Percentiles rank a stretch among this genome's conserved stretches.
Conservation (phyloP, 148 eudicot species). For the Heliosperma pusillum region DNA sequence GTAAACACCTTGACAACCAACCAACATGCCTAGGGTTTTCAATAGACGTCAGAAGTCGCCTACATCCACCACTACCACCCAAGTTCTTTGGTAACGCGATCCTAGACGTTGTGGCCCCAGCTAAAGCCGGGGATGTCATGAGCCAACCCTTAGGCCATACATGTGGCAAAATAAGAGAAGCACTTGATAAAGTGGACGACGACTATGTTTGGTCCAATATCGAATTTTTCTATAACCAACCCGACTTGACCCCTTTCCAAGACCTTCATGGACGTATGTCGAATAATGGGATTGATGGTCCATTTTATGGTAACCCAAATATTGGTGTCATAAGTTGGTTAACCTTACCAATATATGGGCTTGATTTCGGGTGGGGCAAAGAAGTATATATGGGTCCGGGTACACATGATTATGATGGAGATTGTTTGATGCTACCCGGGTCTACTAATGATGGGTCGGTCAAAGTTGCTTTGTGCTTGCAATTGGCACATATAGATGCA, state of each 20-base stretch:
- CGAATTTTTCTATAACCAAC: slow-evolving; percentile 19
- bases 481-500: slow-evolving; percentile 25
- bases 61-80: slow-evolving; percentile 35
- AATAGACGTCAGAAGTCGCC: slow-evolving; percentile 26
- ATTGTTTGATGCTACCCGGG: slow-evolving; percentile 36
- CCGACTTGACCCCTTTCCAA: slow-evolving; percentile 26
- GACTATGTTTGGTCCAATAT: slow-evolving; percentile 37
- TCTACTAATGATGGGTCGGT: slow-evolving; percentile 32
- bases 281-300: slow-evolving; percentile 3
- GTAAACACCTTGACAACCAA: slow-evolving; percentile 21
- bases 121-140: slow-evolving; percentile 25
- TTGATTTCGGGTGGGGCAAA: slow-evolving; percentile 47
- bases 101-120: slow-evolving; percentile 28
- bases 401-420: slow-evolving; percentile 37
- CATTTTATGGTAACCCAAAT: slow-evolving; percentile 36
- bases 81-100: slow-evolving; percentile 38
- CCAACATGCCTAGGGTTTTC: slow-evolving; percentile 31
- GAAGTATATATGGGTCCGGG: slow-evolving; percentile 52
- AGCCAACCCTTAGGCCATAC: slow-evolving; percentile 23
- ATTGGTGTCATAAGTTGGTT: slow-evolving; percentile 44
- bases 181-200: slow-evolving; percentile 29
- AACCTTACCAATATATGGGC: slow-evolving; percentile 40
- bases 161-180: slow-evolving; percentile 30
- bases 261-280: slow-evolving; percentile 16
- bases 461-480: slow-evolving; percentile 36